Evolutionary conservation across 1,284 basidiomycete species (phyloP), one percentile per base, ranked within the genome.

Genomic region (Ceratobasidium sp.): DNA sequence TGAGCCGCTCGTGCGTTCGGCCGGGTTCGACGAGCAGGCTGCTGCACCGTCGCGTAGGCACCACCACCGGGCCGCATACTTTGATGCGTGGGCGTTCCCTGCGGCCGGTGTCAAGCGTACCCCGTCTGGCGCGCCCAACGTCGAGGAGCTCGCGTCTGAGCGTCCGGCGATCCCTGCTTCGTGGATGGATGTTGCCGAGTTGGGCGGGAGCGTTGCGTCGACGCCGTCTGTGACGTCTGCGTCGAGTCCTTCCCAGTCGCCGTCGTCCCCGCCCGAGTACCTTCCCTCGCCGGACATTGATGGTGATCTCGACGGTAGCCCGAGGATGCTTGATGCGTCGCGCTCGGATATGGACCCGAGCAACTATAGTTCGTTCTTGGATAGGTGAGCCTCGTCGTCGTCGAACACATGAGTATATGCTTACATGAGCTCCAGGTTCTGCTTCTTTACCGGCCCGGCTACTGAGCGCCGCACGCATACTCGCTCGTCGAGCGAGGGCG

Each of bases 391-490:
- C 64, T 16, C 52, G 38, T 49, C 62, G 47, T 63, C 44, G 61
- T 59, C 72, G 50, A 41, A 16, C 13, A 28, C 73, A 32, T 73
- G 55, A 32, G 14, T 21, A 23, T 74, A 32, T 73, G 73, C 50
- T 46, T 59, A 21, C 44, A 58, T 54, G 52, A n/a, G 43, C 57
- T 30, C 69, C 74, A 92, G 91, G 76, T 92, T 90, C 79, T 92
- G 91, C 82, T 93, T 92, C 81, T 93, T 87, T 80, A 92, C 91
- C 0, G 91, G 91, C 9, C 72, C 80, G 18, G 82, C 82, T 21
- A 87, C 47, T 43, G 58, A 38, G 57, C 57, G 54, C 54, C 54
- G 35, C 41, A 41, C 35, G 21, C 57, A 58, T 38, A 21, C 57
- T 41, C 57, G 57, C 21, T 58, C 57, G 30, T 58, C 57, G 57